These are phyloP conservation scores for Elaeis guineensis DNA, from an alignment of 176 grass and related monocot species.

Conservation along the genomic window DNA sequence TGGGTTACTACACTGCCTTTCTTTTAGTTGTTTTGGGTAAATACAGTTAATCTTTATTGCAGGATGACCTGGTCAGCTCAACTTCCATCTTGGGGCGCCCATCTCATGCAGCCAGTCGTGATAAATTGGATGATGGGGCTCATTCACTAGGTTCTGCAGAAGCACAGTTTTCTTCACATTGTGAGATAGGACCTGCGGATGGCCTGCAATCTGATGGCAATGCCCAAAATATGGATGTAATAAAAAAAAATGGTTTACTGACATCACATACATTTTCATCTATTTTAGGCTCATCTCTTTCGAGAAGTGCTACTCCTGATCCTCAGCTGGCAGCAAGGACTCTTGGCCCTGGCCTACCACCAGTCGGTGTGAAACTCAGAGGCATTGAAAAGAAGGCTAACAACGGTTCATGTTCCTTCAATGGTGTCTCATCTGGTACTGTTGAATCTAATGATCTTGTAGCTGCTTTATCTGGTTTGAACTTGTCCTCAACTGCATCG, in stretches of 20 bases:
- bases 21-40: too few relatives aligned
- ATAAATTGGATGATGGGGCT: slow-evolving; percentile 9
- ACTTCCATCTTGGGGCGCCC: neutral
- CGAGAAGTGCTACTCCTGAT: slow-evolving; percentile 57
- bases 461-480: slow-evolving; percentile 61
- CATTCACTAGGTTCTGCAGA: slow-evolving; percentile 38
- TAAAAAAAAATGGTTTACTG: slow-evolving; percentile 37
- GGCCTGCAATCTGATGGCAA: slow-evolving; percentile 30
- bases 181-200: slow-evolving; percentile 19
- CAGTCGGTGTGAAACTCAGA: slow-evolving; percentile 62
- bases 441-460: slow-evolving; percentile 45
- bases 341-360: slow-evolving; percentile 51
- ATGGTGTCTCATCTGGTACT: slow-evolving; percentile 34
- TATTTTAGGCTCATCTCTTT: slow-evolving; percentile 62
- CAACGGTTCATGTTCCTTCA: slow-evolving; percentile 50
- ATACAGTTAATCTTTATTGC: neutral
- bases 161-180: slow-evolving; percentile 30
- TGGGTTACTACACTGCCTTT: too few relatives aligned
- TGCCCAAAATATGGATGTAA: slow-evolving; percentile 27
- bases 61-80: slow-evolving; percentile 23
- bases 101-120: slow-evolving; percentile 18
- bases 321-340: slow-evolving; percentile 55
- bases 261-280: slow-evolving; percentile 48
- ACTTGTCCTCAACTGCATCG: slow-evolving; percentile 31
- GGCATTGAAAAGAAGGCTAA: slow-evolving; percentile 44